Evolutionary conservation across 345 rosid genomes (phyloP).

Genomic region (Citrus reticulata): DNA sequence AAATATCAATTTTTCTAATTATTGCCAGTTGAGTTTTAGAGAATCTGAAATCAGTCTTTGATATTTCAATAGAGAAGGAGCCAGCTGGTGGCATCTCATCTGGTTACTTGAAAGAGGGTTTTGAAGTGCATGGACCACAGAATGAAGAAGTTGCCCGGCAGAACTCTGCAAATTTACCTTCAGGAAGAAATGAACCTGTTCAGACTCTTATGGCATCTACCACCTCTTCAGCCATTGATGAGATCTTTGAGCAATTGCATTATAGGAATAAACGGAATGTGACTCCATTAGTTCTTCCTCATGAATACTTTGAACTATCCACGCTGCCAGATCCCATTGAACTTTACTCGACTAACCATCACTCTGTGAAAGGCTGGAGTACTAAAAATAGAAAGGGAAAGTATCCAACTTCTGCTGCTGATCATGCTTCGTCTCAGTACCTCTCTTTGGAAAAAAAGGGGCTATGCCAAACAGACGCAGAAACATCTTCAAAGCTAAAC

Average conservation of each 20-base stretch:
- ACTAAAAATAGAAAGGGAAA: not conserved
- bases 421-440: slow-evolving; percentile 1
- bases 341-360: not conserved
- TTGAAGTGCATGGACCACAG: not conserved
- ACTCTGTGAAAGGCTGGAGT: not conserved
- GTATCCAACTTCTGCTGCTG: not conserved
- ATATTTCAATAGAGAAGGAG: slow-evolving; percentile 11
- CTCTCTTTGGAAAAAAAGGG: not conserved
- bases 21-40: not conserved
- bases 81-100: not conserved
- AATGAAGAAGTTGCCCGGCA: slow-evolving; percentile 7
- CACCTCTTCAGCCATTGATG: not conserved
- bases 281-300: slow-evolving; percentile 1
- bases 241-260: not conserved
- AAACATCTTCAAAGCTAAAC: slow-evolving; percentile 9
- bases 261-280: not conserved
- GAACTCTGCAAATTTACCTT: slow-evolving; percentile 3
- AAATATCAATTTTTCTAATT: not conserved
- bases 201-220: not conserved
- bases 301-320: not conserved
- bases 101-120: not conserved
- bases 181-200: slow-evolving; percentile 7
- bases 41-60: not conserved
- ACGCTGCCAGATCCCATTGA: not conserved
- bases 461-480: slow-evolving; percentile 5